A percentile compares a stretch with the other conserved stretches of the same genome.
Conservation (phyloP, 2,329 filamentous ascomycete species). For the Colletotrichum falcatum region DNA sequence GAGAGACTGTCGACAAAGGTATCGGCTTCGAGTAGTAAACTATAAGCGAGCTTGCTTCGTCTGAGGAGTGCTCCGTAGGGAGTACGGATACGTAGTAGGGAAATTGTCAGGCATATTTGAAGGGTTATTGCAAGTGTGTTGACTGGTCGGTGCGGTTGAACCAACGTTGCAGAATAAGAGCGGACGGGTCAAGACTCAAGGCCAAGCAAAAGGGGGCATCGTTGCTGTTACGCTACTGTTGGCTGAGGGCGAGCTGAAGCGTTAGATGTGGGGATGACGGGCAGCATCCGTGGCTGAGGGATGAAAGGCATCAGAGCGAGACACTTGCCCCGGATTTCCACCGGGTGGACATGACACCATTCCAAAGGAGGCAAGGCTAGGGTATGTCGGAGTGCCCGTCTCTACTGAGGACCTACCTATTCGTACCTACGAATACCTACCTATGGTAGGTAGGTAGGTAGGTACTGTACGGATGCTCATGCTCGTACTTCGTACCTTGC, state of each 20-base stretch:
- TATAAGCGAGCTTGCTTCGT: constrained; percentile 6
- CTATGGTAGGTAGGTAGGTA: background rate
- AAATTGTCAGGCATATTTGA: background rate
- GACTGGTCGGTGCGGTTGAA: constrained; percentile 28
- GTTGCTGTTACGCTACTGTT: background rate
- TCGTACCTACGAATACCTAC: no score
- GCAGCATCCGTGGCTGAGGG: constrained; percentile 21
- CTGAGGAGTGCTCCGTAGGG: constrained; percentile 14
- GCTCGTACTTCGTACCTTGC: no score
- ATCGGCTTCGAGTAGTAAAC: no score
- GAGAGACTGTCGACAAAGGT: background rate
- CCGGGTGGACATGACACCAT: constrained; percentile 8
- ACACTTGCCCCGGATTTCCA: constrained; percentile 20
- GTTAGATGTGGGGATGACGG: constrained; percentile 33
- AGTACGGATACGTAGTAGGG: no score
- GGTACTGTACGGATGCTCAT: no score
- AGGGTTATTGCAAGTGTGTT: background rate
- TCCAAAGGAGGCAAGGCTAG: constrained; percentile 9
- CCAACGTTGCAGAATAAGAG: constrained; percentile 36
- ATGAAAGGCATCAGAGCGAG: constrained; percentile 7
- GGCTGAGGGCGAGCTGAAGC: constrained; percentile 14
- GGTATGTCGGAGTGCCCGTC: constrained; percentile 12
- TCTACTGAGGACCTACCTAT: no score
- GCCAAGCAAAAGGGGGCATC: background rate
- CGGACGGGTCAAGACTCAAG: background rate